Evolutionary conservation across 2,329 filamentous ascomycete species (phyloP), one percentile per base, ranked within the genome.

Genomic region (Stagonosporopsis cucurbitacearum): DNA sequence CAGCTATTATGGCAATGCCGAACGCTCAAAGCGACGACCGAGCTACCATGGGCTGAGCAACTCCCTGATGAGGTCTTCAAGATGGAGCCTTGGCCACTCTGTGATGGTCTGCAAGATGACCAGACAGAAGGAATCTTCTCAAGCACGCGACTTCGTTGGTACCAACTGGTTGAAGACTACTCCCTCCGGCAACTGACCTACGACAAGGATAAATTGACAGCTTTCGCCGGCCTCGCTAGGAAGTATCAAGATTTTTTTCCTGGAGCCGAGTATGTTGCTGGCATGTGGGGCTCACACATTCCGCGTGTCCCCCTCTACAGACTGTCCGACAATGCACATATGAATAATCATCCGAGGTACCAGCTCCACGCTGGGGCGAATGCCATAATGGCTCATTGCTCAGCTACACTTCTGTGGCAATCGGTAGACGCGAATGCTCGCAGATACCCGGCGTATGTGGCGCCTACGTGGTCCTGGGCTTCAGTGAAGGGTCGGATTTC

Each of bases 401-500:
- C 26, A 30, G 26, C 26, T 11, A 30, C 26, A 11, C 26, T 30
- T 30, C 9, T 30, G 12, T 30, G 26, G 26, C 26, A 30, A 11
- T 30, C 26, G 26, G 5, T 30, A 30, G 26, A 30, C 26, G 12
- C 5, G 26, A 11, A 30, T 11, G 26, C 26, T 30, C 17, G 26
- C 9, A 46, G 25, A 41, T 8, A 37, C 3, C 4, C 12, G 2
- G 15, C 17, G 2, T 54, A 48, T 8, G n/a, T 30, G 6, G 50
- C 50, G 6, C 50, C 50, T 0, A 36, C 19, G 1, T 54, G 50
- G 50, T 54, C 50, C 0, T 54, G 43, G 43, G 43, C 44, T 4
- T 54, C 50, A 1, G 6, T 47, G 0, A 11, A 36, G n/a, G 50
- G 50, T 9, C 28, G 35, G 1, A 23, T 54, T 1, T 37, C 43